phyloP scores from a whole-genome alignment of 148 eudicot genomes.

The Diospyros lotus region DNA sequence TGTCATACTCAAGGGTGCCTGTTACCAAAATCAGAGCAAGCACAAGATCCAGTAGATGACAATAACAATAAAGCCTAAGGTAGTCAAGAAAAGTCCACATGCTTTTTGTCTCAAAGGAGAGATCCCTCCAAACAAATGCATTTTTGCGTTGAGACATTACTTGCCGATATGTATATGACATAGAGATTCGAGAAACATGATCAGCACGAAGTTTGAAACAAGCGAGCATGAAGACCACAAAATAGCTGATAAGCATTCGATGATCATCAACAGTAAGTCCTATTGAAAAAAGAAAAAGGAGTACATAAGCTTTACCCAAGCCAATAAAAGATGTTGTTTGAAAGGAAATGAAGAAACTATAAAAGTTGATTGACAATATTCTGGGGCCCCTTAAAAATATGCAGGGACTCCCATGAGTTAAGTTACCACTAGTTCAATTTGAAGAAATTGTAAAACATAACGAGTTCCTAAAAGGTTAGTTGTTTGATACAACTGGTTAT shows the following conservation, averaged over 20 bases:
- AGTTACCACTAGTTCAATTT: background rate
- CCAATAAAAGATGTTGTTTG: background rate
- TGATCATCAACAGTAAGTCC: conserved; percentile 91
- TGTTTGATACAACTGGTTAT: background rate
- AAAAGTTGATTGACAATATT: background rate
- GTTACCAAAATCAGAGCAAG: conserved; percentile 84
- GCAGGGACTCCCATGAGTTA: background rate
- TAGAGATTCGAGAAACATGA: conserved; percentile 58
- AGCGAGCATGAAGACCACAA: conserved; percentile 68
- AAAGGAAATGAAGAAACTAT: background rate
- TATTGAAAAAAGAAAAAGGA: conserved; percentile 23
- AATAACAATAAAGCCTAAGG: conserved; percentile 93
- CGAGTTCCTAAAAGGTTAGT: background rate
- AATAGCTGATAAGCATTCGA: conserved; percentile 81
- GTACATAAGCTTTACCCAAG: background rate
- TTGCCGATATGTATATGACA: conserved; percentile 72
- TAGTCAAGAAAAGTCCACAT: conserved; percentile 99
- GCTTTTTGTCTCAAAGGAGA: conserved; percentile 95
- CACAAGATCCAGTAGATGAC: conserved; percentile 96
- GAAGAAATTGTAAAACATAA: background rate
- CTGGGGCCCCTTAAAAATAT: background rate
- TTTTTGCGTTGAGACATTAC: conserved; percentile 85
- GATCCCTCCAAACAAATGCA: conserved; percentile 95
- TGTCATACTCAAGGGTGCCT: conserved; percentile 97
- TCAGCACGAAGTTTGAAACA: conserved; percentile 95